Conservation (phyloP, 164 flowering plant species). For the Vitis rupestris region DNA sequence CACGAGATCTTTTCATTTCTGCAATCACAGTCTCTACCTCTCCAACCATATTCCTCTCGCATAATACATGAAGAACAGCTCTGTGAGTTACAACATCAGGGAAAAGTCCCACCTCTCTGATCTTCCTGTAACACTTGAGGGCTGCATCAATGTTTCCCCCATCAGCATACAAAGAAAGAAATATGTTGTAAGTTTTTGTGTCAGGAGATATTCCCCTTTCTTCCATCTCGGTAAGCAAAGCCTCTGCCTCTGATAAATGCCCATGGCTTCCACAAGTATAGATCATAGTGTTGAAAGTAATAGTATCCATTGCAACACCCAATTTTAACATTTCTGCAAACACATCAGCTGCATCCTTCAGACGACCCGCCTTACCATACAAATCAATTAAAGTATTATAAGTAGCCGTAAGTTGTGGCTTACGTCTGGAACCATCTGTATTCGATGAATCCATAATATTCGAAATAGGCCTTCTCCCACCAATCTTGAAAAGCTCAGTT, state of each 20-base stretch:
- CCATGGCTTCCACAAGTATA: constrained; percentile 79
- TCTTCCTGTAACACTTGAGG: constrained; percentile 56
- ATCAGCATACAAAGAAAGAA: constrained; percentile 69
- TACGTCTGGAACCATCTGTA: constrained; percentile 24
- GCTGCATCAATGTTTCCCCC: constrained; percentile 64
- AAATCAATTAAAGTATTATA: constrained; percentile 84
- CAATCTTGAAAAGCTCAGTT: constrained; percentile 79
- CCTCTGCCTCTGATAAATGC: constrained; percentile 67
- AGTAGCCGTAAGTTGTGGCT: constrained; percentile 68
- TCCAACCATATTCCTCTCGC: constrained; percentile 63
- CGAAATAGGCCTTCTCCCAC: constrained; percentile 47
- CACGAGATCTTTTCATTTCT: constrained; percentile 56
- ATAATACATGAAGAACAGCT: constrained; percentile 58
- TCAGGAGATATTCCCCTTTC: constrained; percentile 72
- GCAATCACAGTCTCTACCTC: constrained; percentile 62
- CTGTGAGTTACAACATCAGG: constrained; percentile 73
- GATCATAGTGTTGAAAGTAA: constrained; percentile 94
- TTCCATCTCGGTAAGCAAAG: constrained; percentile 79
- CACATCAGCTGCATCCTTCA: constrained; percentile 72
- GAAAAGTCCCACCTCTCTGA: constrained; percentile 68
- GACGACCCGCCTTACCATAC: constrained; percentile 88
- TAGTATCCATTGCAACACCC: constrained; percentile 72
- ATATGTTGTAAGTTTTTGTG: constrained; percentile 78
- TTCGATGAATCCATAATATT: constrained; percentile 15
- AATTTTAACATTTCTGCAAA: constrained; percentile 78